Conservation (phyloP, 306 rosid species). For the Trichosanthes truncata region DNA sequence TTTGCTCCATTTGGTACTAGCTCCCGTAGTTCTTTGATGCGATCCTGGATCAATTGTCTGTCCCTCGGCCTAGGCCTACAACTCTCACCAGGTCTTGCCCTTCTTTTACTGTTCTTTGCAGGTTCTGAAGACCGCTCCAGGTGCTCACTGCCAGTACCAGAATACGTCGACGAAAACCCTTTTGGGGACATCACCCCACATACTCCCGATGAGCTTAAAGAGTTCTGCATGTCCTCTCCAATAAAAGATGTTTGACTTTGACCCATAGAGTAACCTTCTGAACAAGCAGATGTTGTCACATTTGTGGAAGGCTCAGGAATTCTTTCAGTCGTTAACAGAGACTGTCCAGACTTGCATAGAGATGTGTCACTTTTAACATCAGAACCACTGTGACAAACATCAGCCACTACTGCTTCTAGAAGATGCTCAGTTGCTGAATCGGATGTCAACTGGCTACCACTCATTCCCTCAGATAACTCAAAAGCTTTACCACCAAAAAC, state of each 20-base stretch:
- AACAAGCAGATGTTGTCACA: constrained; percentile 29
- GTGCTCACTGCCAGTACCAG: constrained; percentile 60
- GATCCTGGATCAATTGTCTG: constrained; percentile 96
- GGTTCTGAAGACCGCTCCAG: constrained; percentile 70
- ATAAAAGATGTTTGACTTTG: constrained; percentile 46
- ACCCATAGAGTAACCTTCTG: constrained; percentile 55
- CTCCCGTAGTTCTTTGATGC: constrained; percentile 90
- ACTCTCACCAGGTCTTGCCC: constrained; percentile 83
- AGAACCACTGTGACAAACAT: constrained; percentile 44
- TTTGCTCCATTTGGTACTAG: constrained; percentile 89
- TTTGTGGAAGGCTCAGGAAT: constrained; percentile 54
- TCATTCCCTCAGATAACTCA: constrained; percentile 40
- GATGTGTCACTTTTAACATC: constrained; percentile 47
- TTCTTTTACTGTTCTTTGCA: constrained; percentile 70
- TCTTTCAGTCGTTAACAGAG: constrained; percentile 48
- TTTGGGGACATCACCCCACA: constrained; percentile 56
- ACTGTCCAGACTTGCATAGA: constrained; percentile 49
- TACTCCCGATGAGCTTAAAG: constrained; percentile 69
- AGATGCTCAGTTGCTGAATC: constrained; percentile 67
- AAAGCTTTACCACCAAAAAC: constrained; percentile 31
- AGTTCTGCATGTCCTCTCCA: constrained; percentile 43
- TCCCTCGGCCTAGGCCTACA: constrained; percentile 98
- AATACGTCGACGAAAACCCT: constrained; percentile 67
- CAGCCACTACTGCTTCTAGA: constrained; percentile 83
- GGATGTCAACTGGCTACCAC: constrained; percentile 54